These are phyloP conservation scores for Pyrenophora graminea DNA, from an alignment of 2,329 filamentous ascomycete genomes.

Conservation along the genomic window DNA sequence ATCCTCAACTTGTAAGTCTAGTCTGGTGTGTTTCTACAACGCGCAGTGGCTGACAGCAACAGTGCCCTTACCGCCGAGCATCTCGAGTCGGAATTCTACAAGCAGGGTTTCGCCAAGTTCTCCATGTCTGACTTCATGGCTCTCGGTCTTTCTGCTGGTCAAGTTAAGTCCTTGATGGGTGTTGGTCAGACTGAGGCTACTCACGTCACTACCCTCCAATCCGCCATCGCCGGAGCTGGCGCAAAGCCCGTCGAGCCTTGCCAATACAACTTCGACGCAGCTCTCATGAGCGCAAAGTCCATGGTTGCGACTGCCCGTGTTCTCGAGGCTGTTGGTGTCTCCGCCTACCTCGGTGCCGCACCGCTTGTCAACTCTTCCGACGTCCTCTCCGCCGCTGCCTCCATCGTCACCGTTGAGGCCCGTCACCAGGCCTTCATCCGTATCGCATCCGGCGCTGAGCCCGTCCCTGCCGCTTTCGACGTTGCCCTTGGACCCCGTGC, in stretches of 20 bases:
- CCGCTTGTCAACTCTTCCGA: constrained; percentile 63
- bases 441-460: constrained; percentile 59
- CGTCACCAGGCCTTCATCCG: constrained; percentile 76
- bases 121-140: constrained; percentile 66
- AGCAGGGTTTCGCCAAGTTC: constrained; percentile 70
- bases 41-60: constrained; percentile 37
- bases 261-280: constrained; percentile 67
- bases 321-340: constrained; percentile 74
- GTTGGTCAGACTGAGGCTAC: constrained; percentile 67
- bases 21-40: constrained; percentile 11
- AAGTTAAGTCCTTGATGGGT: constrained; percentile 64
- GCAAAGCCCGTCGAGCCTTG: constrained; percentile 70
- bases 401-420: constrained; percentile 73
- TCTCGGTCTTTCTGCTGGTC: constrained; percentile 59
- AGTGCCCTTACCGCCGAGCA: constrained; percentile 75
- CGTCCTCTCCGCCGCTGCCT: constrained; percentile 68
- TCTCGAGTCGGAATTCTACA: constrained; percentile 74
- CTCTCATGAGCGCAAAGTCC: constrained; percentile 64
- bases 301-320: constrained; percentile 73
- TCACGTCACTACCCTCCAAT: constrained; percentile 65
- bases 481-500: constrained; percentile 68
- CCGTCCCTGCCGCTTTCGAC: constrained; percentile 72
- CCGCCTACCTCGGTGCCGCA: constrained; percentile 72
- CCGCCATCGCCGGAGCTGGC: constrained; percentile 64
- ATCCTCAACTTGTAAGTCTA: constrained; percentile 58